Percentiles rank a stretch among this genome's conserved stretches.
Evolutionary conservation across 805 yeast species (phyloP).

Genomic region (Wickerhamomyces ciferrii): DNA sequence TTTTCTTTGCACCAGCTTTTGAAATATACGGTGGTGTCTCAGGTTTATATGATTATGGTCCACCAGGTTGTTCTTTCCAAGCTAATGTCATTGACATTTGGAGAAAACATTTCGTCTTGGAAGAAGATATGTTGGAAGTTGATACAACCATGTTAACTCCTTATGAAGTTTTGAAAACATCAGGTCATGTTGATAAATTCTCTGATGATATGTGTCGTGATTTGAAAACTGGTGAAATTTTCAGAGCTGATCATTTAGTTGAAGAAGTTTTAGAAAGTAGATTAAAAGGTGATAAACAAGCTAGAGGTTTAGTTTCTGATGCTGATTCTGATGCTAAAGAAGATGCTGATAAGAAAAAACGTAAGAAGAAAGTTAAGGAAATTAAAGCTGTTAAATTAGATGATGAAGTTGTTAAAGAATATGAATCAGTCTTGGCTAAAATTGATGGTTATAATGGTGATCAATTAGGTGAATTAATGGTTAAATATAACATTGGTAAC

Average conservation of each 20-base stretch:
- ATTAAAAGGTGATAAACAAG: conserved; percentile 94
- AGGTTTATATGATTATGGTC: conserved; percentile 97
- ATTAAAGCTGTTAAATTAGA: conserved; percentile 84
- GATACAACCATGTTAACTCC: conserved; percentile 98
- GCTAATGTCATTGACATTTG: conserved; percentile 91
- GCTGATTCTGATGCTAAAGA: conserved; percentile 56
- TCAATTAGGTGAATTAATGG: conserved; percentile 85
- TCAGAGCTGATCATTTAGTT: conserved; percentile 96
- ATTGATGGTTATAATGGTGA: conserved; percentile 95
- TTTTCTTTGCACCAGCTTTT: conserved; percentile 96
- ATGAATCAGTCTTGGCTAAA: conserved; percentile 82
- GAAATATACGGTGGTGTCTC: conserved; percentile 98
- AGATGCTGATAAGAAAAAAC: conserved; percentile 82
- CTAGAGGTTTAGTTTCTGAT: conserved; percentile 69
- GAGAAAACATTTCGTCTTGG: conserved; percentile 96
- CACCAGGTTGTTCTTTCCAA: conserved; percentile 98
- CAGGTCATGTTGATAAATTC: conserved; percentile 98
- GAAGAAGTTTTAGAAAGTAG: conserved; percentile 97
- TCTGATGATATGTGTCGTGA: conserved; percentile 99
- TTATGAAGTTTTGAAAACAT: conserved; percentile 93
- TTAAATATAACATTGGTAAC: conserved; percentile 76
- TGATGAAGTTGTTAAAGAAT: conserved; percentile 73
- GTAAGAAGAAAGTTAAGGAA: conserved; percentile 95
- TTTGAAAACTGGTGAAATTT: conserved; percentile 92
- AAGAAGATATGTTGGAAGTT: conserved; percentile 98